Evolutionary conservation across 2,329 filamentous ascomycete genomes (phyloP).

Genomic region (Neobulgaria alba): DNA sequence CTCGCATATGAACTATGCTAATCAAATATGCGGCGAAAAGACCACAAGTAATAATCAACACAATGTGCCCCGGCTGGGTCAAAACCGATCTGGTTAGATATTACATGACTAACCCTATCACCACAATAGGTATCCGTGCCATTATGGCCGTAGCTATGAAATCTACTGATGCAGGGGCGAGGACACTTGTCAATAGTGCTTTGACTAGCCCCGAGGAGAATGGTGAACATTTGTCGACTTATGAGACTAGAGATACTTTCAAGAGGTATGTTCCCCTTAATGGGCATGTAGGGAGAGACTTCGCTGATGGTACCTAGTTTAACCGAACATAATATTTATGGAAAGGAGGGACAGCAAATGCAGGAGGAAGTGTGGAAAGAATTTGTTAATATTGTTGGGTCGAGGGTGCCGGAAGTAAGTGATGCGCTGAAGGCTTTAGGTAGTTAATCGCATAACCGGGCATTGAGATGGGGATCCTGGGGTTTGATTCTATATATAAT

Average conservation of each 20-base stretch:
- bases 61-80: constrained; percentile 21
- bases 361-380: constrained; percentile 23
- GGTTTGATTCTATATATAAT: no score
- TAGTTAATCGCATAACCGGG: no score
- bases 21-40: constrained; percentile 4
- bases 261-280: constrained; percentile 16
- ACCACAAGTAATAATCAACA: constrained; percentile 18
- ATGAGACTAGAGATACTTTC: constrained; percentile 19
- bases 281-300: no score
- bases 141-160: constrained; percentile 19
- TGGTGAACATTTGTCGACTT: constrained; percentile 21
- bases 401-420: constrained; percentile 15
- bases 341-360: constrained; percentile 20
- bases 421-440: constrained; percentile 18
- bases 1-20: no score
- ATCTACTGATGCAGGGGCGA: constrained; percentile 27
- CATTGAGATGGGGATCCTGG: no score
- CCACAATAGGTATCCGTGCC: constrained; percentile 7
- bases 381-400: constrained; percentile 16
- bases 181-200: constrained; percentile 24
- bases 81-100: constrained; percentile 20
- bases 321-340: constrained; percentile 18
- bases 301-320: no score
- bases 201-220: constrained; percentile 20
- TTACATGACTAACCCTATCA: constrained; percentile 14